Percentiles rank a stretch among this genome's conserved stretches.
Evolutionary conservation across 2,329 filamentous ascomycete species (phyloP).

Genomic region (Alternaria arborescens): DNA sequence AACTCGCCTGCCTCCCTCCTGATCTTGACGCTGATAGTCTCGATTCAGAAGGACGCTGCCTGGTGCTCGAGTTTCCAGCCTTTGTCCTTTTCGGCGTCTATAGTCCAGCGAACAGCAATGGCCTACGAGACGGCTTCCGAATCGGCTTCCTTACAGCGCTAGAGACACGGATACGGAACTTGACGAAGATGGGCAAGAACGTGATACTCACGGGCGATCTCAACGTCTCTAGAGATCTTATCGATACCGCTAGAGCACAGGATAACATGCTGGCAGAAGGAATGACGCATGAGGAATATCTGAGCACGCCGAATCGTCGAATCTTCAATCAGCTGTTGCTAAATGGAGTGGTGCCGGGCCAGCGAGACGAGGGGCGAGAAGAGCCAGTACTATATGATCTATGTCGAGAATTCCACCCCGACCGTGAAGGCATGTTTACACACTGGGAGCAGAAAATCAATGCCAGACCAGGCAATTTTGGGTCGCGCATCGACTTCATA

Average conservation of each 20-base stretch:
- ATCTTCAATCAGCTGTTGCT: conserved; percentile 88
- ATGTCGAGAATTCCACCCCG: conserved; percentile 80
- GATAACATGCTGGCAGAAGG: conserved; percentile 77
- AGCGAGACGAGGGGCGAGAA: conserved; percentile 74
- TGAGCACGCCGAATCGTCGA: conserved; percentile 74
- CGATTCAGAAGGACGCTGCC: conserved; percentile 90
- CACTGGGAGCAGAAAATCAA: conserved; percentile 97
- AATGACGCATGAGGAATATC: conserved; percentile 74
- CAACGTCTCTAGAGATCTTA: conserved; percentile 75
- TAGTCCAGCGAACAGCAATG: conserved; percentile 87
- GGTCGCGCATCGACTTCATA: conserved; percentile 92
- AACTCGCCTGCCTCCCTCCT: conserved; percentile 65
- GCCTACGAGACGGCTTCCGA: conserved; percentile 82
- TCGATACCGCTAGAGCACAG: conserved; percentile 78
- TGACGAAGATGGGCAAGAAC: conserved; percentile 79
- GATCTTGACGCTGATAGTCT: conserved; percentile 72
- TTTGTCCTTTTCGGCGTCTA: conserved; percentile 95
- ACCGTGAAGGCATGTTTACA: conserved; percentile 90
- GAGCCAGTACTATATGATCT: conserved; percentile 81
- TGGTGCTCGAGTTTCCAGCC: conserved; percentile 90
- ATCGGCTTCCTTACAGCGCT: conserved; percentile 80
- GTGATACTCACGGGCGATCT: conserved; percentile 89
- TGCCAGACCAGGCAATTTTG: conserved; percentile 93
- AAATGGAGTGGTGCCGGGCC: conserved; percentile 72
- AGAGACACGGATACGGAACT: conserved; percentile 84